These are phyloP conservation scores for Xylaria sp. DNA, from an alignment of 2,329 filamentous ascomycete species.

Conservation along the genomic window DNA sequence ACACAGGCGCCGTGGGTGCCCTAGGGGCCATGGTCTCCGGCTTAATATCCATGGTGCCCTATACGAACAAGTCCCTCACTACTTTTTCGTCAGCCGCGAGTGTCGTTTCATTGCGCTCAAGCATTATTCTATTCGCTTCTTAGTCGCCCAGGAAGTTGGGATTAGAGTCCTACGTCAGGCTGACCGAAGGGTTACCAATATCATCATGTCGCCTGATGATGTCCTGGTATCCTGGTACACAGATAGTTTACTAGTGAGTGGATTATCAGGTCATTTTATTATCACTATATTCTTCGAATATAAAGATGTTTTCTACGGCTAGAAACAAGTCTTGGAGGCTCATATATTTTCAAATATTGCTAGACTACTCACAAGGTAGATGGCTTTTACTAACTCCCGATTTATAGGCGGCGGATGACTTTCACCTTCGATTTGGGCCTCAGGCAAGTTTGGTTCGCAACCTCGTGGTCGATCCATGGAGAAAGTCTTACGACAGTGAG, in stretches of 20 bases:
- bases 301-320: no score
- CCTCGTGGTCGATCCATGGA: conserved; percentile 17
- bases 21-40: not conserved
- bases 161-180: not conserved
- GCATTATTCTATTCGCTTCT: conserved; percentile 18
- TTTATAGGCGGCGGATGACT: not conserved
- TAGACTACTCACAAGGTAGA: no score
- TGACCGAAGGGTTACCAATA: not conserved
- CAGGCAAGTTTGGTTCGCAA: conserved; percentile 17
- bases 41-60: not conserved
- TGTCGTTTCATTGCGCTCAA: not conserved
- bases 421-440: conserved; percentile 2
- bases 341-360: not conserved
- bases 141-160: not conserved
- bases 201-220: conserved; percentile 26
- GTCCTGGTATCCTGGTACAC: conserved; percentile 26
- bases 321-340: no score
- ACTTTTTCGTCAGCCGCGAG: conserved; percentile 13
- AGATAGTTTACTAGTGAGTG: not conserved
- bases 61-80: conserved; percentile 7
- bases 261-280: no score
- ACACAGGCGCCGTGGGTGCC: not conserved
- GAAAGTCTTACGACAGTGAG: not conserved
- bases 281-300: not conserved
- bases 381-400: not conserved